Percentiles rank a stretch among this genome's conserved stretches.
Conservation (phyloP, 257 asterid species). For the Petunia secreta region DNA sequence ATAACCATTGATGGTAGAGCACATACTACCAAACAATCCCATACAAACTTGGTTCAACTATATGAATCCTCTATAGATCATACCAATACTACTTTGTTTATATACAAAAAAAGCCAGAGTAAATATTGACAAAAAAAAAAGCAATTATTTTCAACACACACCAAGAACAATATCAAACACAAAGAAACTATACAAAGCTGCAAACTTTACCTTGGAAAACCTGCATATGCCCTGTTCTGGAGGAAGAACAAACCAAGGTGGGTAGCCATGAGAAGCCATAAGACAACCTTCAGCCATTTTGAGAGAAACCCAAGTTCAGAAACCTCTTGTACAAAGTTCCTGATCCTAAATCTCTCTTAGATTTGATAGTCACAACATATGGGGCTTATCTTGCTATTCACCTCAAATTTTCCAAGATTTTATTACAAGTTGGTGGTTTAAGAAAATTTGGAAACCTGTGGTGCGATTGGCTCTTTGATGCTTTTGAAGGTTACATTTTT, state of each 20-base stretch:
- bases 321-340: constrained; percentile 21
- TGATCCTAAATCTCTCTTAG: background rate
- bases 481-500: constrained; percentile 11
- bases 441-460: background rate
- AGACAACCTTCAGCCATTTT: constrained; percentile 61
- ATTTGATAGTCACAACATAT: constrained; percentile 24
- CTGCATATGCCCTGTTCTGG: constrained; percentile 46
- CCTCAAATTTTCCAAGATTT: constrained; percentile 51
- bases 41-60: background rate
- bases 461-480: background rate
- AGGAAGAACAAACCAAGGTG: constrained; percentile 46
- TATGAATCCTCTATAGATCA: background rate
- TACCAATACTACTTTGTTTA: background rate
- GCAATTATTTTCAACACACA: background rate
- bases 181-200: too few species aligned
- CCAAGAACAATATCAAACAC: background rate
- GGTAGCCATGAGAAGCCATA: constrained; percentile 75
- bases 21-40: background rate
- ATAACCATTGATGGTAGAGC: background rate
- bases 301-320: constrained; percentile 31
- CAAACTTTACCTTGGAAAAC: constrained; percentile 46
- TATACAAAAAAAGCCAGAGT: background rate
- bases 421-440: constrained; percentile 28
- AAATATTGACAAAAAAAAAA: background rate
- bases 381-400: constrained; percentile 46